phyloP scores from a whole-genome alignment of 2,329 filamentous ascomycete genomes.

The Fusarium algeriense region DNA sequence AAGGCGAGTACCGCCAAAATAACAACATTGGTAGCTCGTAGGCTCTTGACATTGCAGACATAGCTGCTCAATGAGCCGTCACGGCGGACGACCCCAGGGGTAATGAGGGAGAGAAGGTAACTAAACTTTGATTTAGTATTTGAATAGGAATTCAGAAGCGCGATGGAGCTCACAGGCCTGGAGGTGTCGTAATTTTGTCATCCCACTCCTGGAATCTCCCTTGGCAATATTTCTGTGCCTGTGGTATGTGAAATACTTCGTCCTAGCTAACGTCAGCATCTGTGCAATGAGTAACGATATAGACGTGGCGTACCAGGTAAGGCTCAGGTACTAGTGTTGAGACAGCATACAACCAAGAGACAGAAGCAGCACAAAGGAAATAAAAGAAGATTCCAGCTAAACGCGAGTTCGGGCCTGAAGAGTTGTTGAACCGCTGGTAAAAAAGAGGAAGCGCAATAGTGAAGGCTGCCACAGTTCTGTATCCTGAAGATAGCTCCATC shows the following conservation, averaged over 20 bases:
- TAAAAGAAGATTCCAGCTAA: conserved; percentile 27
- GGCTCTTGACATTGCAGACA: conserved; percentile 49
- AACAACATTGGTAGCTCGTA: conserved; percentile 64
- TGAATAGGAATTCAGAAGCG: background rate
- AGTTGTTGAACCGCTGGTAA: conserved; percentile 14
- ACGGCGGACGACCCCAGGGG: conserved; percentile 40
- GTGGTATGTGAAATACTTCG: conserved; percentile 89
- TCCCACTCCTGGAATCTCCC: conserved; percentile 86
- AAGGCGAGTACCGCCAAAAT: conserved; percentile 56
- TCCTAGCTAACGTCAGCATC: conserved; percentile 67
- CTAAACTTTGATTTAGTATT: conserved; percentile 47
- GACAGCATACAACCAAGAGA: conserved; percentile 43
- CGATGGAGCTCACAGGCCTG: conserved; percentile 73
- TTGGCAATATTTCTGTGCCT: conserved; percentile 88
- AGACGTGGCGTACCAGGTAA: conserved; percentile 62
- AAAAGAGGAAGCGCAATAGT: conserved; percentile 24
- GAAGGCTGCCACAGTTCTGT: conserved; percentile 27
- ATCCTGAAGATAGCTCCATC: conserved; percentile 38
- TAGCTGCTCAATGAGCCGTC: conserved; percentile 26
- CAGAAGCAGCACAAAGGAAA: conserved; percentile 32
- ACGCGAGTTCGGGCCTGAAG: background rate
- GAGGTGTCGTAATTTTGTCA: conserved; percentile 96
- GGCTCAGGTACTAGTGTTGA: conserved; percentile 61
- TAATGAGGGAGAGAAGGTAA: conserved; percentile 59
- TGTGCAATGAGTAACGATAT: too few species aligned